Conservation (phyloP, 2,329 filamentous ascomycete species). For the Botrytis medusae region DNA sequence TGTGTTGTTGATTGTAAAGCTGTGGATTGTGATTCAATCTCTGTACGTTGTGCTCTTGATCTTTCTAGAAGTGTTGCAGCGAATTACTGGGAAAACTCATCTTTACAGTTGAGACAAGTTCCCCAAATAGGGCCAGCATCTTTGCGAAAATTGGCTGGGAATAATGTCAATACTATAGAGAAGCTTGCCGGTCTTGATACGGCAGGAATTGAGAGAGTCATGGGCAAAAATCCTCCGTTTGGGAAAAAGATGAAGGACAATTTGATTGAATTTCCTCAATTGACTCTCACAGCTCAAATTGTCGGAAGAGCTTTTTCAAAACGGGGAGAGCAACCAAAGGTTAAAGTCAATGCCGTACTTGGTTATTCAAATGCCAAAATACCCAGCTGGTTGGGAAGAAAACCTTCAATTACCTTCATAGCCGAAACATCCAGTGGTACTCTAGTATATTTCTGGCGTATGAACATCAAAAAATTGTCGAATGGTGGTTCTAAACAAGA, state of each 20-base stretch:
- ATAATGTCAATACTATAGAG: slow-evolving; percentile 70
- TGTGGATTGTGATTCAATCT: slow-evolving; percentile 59
- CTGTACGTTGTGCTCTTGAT: slow-evolving; percentile 69
- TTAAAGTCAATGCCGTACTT: slow-evolving; percentile 66
- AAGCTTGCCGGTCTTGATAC: slow-evolving; percentile 67
- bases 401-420: slow-evolving; percentile 71
- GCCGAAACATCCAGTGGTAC: slow-evolving; percentile 68
- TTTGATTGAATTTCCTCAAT: slow-evolving; percentile 67
- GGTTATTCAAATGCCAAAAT: slow-evolving; percentile 69
- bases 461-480: slow-evolving; percentile 63
- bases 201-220: slow-evolving; percentile 70
- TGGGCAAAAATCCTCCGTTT: slow-evolving; percentile 81
- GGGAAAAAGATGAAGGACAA: slow-evolving; percentile 67
- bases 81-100: slow-evolving; percentile 72
- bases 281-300: slow-evolving; percentile 46
- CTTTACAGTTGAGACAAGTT: slow-evolving; percentile 80
- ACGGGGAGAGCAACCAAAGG: slow-evolving; percentile 47
- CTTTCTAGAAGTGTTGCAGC: slow-evolving; percentile 75
- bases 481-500: slow-evolving; percentile 55
- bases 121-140: slow-evolving; percentile 72
- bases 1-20: slow-evolving; percentile 75
- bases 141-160: slow-evolving; percentile 70
- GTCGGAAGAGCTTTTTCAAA: slow-evolving; percentile 35
- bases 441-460: slow-evolving; percentile 66
- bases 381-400: slow-evolving; percentile 61